Evolutionary conservation across 2,329 filamentous ascomycete species (phyloP).

Genomic region (Cercospora citrullina): DNA sequence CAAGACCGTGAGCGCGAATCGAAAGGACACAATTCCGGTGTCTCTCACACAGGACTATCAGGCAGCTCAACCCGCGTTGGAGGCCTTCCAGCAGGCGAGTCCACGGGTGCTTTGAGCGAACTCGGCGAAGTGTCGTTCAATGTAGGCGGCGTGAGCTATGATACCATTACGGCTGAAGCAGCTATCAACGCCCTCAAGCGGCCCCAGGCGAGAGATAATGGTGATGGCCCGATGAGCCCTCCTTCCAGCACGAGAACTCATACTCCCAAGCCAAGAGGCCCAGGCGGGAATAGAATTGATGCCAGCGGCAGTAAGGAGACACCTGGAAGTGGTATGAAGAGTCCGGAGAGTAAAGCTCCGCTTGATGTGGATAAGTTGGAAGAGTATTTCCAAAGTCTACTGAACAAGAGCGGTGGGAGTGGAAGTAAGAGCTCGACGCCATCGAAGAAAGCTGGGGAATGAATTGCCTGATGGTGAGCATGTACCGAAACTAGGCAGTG

Average conservation of each 20-base stretch:
- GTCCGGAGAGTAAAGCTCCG: slow-evolving; percentile 50
- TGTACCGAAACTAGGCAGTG: neutral
- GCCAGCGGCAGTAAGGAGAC: slow-evolving; percentile 11
- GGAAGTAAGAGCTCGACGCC: slow-evolving; percentile 24
- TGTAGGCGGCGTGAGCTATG: slow-evolving; percentile 85
- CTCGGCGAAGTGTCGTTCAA: slow-evolving; percentile 64
- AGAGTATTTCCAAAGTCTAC: slow-evolving; percentile 60
- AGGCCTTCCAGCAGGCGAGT: slow-evolving; percentile 41
- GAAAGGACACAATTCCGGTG: slow-evolving; percentile 21
- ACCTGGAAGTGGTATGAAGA: slow-evolving; percentile 13
- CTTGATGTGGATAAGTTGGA: slow-evolving; percentile 55
- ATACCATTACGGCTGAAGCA: slow-evolving; percentile 36
- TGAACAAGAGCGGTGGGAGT: slow-evolving; percentile 51
- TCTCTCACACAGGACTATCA: slow-evolving; percentile 27
- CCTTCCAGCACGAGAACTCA: slow-evolving; percentile 11
- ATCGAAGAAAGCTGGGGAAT: slow-evolving; percentile 13
- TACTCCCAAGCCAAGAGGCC: slow-evolving; percentile 25
- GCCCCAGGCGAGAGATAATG: slow-evolving; percentile 16
- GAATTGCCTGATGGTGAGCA: neutral
- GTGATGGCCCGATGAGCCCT: slow-evolving; percentile 15
- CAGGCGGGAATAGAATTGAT: slow-evolving; percentile 17
- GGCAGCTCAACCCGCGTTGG: slow-evolving; percentile 23
- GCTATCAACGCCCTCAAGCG: slow-evolving; percentile 39
- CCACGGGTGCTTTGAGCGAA: slow-evolving; percentile 36
- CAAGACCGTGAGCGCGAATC: slow-evolving; percentile 58